Base-by-base conservation (phyloP, 2,329 filamentous ascomycete species). In the Neurospora sp. region DNA sequence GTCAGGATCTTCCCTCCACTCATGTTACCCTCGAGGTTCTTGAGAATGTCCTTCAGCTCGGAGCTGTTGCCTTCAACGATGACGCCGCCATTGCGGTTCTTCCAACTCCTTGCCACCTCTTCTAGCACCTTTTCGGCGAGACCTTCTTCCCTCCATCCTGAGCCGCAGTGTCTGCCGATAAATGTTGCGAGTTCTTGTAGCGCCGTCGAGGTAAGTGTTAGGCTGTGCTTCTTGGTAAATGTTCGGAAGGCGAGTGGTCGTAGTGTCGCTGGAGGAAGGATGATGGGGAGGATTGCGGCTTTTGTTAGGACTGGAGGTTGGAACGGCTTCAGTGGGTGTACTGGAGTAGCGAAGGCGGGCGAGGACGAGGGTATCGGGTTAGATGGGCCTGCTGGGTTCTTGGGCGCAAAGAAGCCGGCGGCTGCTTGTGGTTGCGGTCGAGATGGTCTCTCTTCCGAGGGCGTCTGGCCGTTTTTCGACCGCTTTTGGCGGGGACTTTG, bases 141-240 rank as follows among this genome's bases (percentile, higher is more conserved):
- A 0, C 96, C 95, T 78, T 97, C 93, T 82, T 98, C 94, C 76
- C 95, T 88, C 96, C 96, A 99, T 89, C 90, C 93, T 70, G 94
- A 94, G 40, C 96, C 96, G 79, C 96, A 99, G 80, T 97, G 91
- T 75, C 92, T 90, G 11, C 96, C 96, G 68, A 99, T 91, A 79
- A 99, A 99, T 1, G 88, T 86, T 23, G 96, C 94, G 39, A 99
- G 85, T 66, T 92, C 88, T 79, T 95, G 90, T 5, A 99, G 83
- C 0, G 96, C 93, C 0, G 93, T 89, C 0, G 95, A 96, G 8
- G 92, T 94, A 68, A 99, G 87, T 0, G 94, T 98, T 69, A 99
- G 84, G 75, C 95, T 96, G 81, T 99, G 93, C 78, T 98, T 99
- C 80, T 97, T 97, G 1, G 96, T 99, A 74, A 99, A 97, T 0